Percentiles rank a stretch among this genome's conserved stretches.
These are phyloP conservation scores for Penicillium atrosanguineum DNA, from an alignment of 495 filamentous ascomycete species.

Conservation along the genomic window DNA sequence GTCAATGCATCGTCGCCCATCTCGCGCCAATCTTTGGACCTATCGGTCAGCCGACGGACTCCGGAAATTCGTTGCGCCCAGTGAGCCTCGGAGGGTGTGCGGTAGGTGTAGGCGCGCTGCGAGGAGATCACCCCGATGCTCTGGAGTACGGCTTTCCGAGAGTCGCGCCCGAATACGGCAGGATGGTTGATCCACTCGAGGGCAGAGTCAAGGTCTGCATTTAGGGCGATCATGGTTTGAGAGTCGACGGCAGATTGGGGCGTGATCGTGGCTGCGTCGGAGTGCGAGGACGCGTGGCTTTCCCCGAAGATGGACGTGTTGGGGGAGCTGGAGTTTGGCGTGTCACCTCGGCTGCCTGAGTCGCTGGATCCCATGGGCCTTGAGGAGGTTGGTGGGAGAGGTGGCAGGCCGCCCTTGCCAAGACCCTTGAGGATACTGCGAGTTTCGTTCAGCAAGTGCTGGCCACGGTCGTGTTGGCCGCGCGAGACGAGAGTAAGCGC, in stretches of 20 bases:
- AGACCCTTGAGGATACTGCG: conserved; percentile 93
- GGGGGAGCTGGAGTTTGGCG: conserved; percentile 39
- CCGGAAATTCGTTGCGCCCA: conserved; percentile 81
- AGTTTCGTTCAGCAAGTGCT: conserved; percentile 88
- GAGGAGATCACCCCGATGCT: conserved; percentile 95
- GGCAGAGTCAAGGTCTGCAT: conserved; percentile 85
- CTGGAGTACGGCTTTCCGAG: conserved; percentile 91
- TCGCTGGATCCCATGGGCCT: conserved; percentile 36
- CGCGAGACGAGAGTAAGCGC: conserved; percentile 88
- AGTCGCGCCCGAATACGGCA: conserved; percentile 92
- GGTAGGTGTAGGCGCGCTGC: conserved; percentile 91
- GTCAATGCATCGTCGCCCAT: conserved; percentile 79
- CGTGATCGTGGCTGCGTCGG: conserved; percentile 56
- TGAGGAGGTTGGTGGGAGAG: conserved; percentile 62
- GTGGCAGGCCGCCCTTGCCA: conserved; percentile 90
- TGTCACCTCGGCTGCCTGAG: conserved; percentile 35
- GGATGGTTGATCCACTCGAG: conserved; percentile 99
- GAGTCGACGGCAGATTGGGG: conserved; percentile 72
- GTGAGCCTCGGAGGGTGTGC: conserved; percentile 77
- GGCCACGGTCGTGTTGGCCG: conserved; percentile 88
- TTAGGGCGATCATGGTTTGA: conserved; percentile 77
- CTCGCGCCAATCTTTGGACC: conserved; percentile 82
- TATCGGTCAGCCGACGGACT: conserved; percentile 72
- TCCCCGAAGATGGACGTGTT: conserved; percentile 45
- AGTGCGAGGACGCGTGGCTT: conserved; percentile 38